A percentile compares a stretch with the other conserved stretches of the same genome.
These are phyloP conservation scores for Filosporella fistucella DNA, from an alignment of 495 filamentous ascomycete species.

Conservation along the genomic window DNA sequence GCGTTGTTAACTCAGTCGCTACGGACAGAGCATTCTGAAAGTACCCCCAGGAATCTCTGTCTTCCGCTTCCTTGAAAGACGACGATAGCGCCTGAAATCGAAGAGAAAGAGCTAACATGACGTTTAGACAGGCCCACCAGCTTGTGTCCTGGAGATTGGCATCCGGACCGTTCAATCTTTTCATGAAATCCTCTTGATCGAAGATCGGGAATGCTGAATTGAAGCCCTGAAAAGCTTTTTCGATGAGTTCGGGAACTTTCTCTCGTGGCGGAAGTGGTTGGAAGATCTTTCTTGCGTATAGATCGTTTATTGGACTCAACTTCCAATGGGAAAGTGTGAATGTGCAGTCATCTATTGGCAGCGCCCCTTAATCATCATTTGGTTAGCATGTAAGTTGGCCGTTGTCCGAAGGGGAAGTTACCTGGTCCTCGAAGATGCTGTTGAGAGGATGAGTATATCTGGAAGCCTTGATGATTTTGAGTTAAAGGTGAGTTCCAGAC, in stretches of 20 bases:
- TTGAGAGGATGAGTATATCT: background rate
- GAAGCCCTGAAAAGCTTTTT: constrained; percentile 93
- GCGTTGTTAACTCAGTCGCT: constrained; percentile 82
- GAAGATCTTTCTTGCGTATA: constrained; percentile 59
- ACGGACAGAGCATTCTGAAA: constrained; percentile 94
- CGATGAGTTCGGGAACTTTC: constrained; percentile 72
- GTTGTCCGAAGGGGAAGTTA: too few species aligned
- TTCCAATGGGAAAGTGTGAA: background rate
- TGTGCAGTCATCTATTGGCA: background rate
- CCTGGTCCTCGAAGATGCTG: too few species aligned
- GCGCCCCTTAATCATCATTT: background rate
- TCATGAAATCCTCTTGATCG: constrained; percentile 93
- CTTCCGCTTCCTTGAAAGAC: constrained; percentile 68
- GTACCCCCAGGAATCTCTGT: constrained; percentile 86
- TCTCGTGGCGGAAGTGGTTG: constrained; percentile 73
- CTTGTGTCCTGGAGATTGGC: constrained; percentile 81
- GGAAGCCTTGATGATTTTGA: background rate
- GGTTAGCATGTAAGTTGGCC: too few species aligned
- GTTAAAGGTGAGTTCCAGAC: background rate
- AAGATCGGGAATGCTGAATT: constrained; percentile 96
- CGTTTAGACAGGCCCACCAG: constrained; percentile 97
- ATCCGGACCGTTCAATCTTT: constrained; percentile 82
- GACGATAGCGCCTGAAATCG: constrained; percentile 88
- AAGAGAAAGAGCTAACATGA: constrained; percentile 84
- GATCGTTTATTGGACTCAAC: background rate